Evolutionary conservation across 2,329 filamentous ascomycete genomes (phyloP).

Genomic region (Xylariaceae sp.): DNA sequence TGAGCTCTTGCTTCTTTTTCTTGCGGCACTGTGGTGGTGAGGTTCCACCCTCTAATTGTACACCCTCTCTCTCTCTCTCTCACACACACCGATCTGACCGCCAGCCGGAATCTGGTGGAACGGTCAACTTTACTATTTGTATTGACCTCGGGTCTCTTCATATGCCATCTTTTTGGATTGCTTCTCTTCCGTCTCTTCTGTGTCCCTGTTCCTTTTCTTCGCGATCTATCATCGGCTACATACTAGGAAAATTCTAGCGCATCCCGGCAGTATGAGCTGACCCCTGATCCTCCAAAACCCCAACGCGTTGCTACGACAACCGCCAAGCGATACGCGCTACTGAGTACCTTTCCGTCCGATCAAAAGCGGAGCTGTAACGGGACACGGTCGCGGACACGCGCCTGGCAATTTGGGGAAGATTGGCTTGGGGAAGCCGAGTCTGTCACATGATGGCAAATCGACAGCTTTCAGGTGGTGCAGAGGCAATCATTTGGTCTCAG

Average conservation of each 20-base stretch:
- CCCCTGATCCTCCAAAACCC: slow-evolving; percentile 21
- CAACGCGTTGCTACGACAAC: slow-evolving; percentile 22
- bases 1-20: slow-evolving; percentile 15
- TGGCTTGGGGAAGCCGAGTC: slow-evolving; percentile 6
- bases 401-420: slow-evolving; percentile 4
- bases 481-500: no score
- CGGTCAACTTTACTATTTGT: no score
- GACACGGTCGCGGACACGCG: slow-evolving; percentile 9
- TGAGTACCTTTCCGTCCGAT: slow-evolving; percentile 9
- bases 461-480: no score
- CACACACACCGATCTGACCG: slow-evolving; percentile 1
- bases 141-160: no score
- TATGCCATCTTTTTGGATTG: no score
- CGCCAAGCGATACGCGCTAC: slow-evolving; percentile 14
- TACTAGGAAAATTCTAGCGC: not conserved
- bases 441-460: slow-evolving; percentile 1
- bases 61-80: no score
- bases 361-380: slow-evolving; percentile 11
- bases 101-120: not conserved
- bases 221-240: no score
- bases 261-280: slow-evolving; percentile 4
- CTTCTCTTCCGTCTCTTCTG: no score
- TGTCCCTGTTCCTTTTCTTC: no score
- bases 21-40: slow-evolving; percentile 9
- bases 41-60: no score